phyloP scores from a whole-genome alignment of 2,329 filamentous ascomycete genomes.

The Rosellinia necatrix region DNA sequence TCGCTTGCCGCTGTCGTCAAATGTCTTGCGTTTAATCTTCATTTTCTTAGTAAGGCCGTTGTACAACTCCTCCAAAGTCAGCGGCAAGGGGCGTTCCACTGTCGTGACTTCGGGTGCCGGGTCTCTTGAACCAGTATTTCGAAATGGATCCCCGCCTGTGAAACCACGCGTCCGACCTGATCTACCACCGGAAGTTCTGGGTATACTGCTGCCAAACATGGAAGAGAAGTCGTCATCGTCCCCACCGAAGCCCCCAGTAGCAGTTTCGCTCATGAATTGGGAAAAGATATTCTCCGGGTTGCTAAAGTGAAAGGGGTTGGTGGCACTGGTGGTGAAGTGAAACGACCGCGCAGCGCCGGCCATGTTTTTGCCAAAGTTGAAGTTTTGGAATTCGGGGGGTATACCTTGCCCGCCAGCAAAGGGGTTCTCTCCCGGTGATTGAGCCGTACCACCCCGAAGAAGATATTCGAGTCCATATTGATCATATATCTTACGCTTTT shows the following conservation, averaged over 20 bases:
- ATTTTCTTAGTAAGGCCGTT: constrained; percentile 92
- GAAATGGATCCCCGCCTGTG: constrained; percentile 42
- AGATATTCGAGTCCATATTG: constrained; percentile 94
- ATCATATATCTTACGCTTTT: constrained; percentile 96
- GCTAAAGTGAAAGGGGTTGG: constrained; percentile 78
- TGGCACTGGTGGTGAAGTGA: constrained; percentile 64
- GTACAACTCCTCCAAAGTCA: constrained; percentile 88
- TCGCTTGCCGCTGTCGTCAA: constrained; percentile 83
- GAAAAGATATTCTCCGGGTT: constrained; percentile 84
- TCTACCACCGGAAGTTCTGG: constrained; percentile 42
- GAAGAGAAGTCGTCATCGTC: constrained; percentile 55
- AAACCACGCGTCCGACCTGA: constrained; percentile 46
- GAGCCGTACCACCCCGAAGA: constrained; percentile 73
- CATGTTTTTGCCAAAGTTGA: constrained; percentile 47
- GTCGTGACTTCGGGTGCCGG: constrained; percentile 85
- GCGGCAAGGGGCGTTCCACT: constrained; percentile 79
- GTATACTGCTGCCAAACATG: constrained; percentile 55
- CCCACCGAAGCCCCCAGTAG: constrained; percentile 44
- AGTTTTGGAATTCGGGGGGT: constrained; percentile 21
- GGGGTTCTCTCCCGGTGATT: constrained; percentile 67
- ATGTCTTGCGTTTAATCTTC: constrained; percentile 97
- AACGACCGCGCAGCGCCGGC: constrained; percentile 58
- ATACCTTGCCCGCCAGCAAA: constrained; percentile 56
- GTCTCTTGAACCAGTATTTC: constrained; percentile 40
- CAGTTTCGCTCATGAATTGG: constrained; percentile 74